Evolutionary conservation across 768 basidiomycete genomes (phyloP).

Genomic region (Russula virescens): DNA sequence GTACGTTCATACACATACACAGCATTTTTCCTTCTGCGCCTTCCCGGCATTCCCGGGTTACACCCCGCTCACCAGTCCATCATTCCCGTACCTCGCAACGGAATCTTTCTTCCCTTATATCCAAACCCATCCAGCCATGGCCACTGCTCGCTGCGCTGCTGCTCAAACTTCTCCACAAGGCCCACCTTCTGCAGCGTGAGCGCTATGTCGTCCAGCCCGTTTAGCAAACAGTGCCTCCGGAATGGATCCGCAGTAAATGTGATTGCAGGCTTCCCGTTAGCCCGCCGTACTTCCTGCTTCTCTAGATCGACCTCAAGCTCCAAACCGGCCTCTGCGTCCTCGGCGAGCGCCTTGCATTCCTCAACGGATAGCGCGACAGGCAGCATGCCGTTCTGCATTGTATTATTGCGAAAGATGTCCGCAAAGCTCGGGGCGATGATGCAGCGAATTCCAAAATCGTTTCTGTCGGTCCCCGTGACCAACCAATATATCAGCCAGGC

Average conservation of each 20-base stretch:
- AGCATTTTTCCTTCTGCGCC: background rate
- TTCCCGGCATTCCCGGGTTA: background rate
- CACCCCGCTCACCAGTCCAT: conserved; percentile 64
- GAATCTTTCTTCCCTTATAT: conserved; percentile 75
- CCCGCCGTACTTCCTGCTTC: conserved; percentile 49
- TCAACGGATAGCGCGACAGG: conserved; percentile 46
- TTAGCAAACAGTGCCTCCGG: conserved; percentile 88
- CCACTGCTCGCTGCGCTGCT: conserved; percentile 70
- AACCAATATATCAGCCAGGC: background rate
- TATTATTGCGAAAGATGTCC: conserved; percentile 59
- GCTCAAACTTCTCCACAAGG: conserved; percentile 76
- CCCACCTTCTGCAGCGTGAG: conserved; percentile 79
- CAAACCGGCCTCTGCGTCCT: conserved; percentile 45
- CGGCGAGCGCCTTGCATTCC: conserved; percentile 43
- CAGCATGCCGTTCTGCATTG: conserved; percentile 63
- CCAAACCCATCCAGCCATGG: conserved; percentile 98
- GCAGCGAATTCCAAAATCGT: conserved; percentile 59
- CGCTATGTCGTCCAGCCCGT: conserved; percentile 95
- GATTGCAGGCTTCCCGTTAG: conserved; percentile 66
- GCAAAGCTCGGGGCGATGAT: conserved; percentile 58
- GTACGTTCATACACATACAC: too few species aligned
- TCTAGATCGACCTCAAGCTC: conserved; percentile 59
- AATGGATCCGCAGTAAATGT: conserved; percentile 82
- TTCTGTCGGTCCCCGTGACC: conserved; percentile 28
- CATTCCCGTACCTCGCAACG: conserved; percentile 43